Conservation (phyloP, 225 moss, liverwort and hornwort species). For the Climacium dendroides region DNA sequence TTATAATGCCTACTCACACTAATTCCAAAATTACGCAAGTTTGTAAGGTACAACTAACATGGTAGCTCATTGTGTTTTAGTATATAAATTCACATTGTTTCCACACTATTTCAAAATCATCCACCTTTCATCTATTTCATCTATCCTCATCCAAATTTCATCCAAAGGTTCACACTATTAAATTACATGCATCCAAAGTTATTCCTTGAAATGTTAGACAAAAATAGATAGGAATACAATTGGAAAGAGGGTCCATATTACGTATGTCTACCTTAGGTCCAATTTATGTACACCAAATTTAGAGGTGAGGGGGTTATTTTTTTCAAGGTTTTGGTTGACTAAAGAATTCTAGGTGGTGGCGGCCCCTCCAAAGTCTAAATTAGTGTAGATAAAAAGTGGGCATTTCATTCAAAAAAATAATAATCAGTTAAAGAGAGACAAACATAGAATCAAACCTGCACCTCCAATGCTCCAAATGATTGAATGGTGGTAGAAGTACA, state of each 20-base stretch:
- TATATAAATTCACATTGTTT: not conserved
- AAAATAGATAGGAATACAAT: too few species aligned
- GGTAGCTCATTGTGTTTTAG: too few species aligned
- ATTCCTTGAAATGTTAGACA: not conserved
- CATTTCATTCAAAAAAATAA: not conserved
- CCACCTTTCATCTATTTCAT: not conserved
- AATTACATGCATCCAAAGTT: not conserved
- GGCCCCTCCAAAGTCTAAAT: not conserved
- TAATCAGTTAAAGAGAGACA: not conserved
- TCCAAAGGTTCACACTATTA: not conserved
- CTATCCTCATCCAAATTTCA: not conserved
- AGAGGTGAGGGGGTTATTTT: rapidly evolving
- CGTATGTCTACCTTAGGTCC: rapidly evolving
- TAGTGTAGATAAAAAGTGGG: not conserved
- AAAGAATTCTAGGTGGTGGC: not conserved
- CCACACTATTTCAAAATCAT: not conserved
- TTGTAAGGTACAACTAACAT: rapidly evolving
- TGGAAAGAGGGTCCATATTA: rapidly evolving
- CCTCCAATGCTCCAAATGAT: not conserved
- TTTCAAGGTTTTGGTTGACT: not conserved
- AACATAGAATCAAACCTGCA: not conserved
- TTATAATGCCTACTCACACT: rapidly evolving
- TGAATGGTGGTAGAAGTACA: not conserved
- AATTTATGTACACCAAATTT: rapidly evolving
- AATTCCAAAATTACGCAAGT: rapidly evolving